These are phyloP conservation scores for Isabelozyma rhagii DNA, from an alignment of 805 yeast species.

Conservation along the genomic window DNA sequence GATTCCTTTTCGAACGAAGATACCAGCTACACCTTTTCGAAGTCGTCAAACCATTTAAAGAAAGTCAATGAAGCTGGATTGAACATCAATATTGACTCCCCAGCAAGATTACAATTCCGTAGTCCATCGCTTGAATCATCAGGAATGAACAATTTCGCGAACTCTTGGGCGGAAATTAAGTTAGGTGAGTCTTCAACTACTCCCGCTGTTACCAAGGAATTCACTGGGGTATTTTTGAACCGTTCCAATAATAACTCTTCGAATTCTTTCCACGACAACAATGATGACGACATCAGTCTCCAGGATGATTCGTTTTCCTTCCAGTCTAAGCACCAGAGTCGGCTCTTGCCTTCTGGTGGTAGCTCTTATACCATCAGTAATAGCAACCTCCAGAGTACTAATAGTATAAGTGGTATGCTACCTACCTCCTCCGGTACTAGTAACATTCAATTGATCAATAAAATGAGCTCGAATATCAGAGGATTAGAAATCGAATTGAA, in stretches of 20 bases:
- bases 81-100: slow-evolving; percentile 12
- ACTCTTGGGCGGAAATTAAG: slow-evolving; percentile 23
- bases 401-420: slow-evolving; percentile 6
- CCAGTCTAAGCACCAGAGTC: slow-evolving; percentile 2
- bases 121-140: slow-evolving; percentile 4
- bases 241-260: slow-evolving; percentile 10
- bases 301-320: slow-evolving; percentile 6
- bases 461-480: slow-evolving; percentile 72
- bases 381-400: background rate
- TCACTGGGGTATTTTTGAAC: slow-evolving; percentile 6
- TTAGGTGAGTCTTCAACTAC: slow-evolving; percentile 51
- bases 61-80: slow-evolving; percentile 6
- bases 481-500: slow-evolving; percentile 76
- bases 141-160: slow-evolving; percentile 1
- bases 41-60: background rate
- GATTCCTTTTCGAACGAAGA: background rate
- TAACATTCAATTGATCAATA: slow-evolving; percentile 63
- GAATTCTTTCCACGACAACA: slow-evolving; percentile 12
- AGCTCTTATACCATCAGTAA: background rate
- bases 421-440: slow-evolving; percentile 14
- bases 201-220: slow-evolving; percentile 21
- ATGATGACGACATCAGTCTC: slow-evolving; percentile 3
- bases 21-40: background rate
- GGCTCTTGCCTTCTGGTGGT: background rate
- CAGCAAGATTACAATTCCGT: slow-evolving; percentile 1